Conservation (phyloP, 768 basidiomycete species). For the Lactarius indigo region DNA sequence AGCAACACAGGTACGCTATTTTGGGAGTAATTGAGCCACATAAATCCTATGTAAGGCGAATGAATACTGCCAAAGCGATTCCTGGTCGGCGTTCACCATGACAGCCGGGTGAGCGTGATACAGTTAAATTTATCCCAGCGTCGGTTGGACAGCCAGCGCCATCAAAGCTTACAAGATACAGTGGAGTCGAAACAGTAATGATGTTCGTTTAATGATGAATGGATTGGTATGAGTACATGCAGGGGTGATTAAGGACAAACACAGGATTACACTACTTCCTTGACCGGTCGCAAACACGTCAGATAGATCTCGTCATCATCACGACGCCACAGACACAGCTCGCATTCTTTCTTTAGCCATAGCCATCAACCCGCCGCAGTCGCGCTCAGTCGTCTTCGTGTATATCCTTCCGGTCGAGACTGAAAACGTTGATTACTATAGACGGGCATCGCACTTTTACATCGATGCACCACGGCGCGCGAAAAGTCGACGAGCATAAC, state of each 20-base stretch:
- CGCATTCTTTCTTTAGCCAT: slow-evolving; percentile 3
- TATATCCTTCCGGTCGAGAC: not conserved
- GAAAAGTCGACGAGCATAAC: slow-evolving; percentile 20
- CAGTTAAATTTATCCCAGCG: not conserved
- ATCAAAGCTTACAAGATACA: not conserved
- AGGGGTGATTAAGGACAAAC: not conserved
- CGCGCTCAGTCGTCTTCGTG: not conserved
- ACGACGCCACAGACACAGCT: not conserved
- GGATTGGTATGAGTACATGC: not conserved
- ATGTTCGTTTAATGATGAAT: not conserved
- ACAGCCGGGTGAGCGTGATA: not conserved
- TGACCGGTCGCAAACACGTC: not conserved
- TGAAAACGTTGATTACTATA: slow-evolving; percentile 16
- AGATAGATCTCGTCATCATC: not conserved
- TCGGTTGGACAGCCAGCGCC: not conserved
- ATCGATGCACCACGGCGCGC: slow-evolving; percentile 14
- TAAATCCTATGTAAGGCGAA: not conserved
- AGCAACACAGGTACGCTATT: no score
- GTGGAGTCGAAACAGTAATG: not conserved
- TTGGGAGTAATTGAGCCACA: no score
- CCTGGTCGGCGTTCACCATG: not conserved
- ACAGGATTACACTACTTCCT: not conserved
- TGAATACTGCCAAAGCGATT: not conserved
- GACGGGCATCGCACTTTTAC: slow-evolving; percentile 16
- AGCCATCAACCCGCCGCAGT: slow-evolving; percentile 11